phyloP scores from a whole-genome alignment of 352 stramenopile genomes.

The Phytophthora pluvialis region DNA sequence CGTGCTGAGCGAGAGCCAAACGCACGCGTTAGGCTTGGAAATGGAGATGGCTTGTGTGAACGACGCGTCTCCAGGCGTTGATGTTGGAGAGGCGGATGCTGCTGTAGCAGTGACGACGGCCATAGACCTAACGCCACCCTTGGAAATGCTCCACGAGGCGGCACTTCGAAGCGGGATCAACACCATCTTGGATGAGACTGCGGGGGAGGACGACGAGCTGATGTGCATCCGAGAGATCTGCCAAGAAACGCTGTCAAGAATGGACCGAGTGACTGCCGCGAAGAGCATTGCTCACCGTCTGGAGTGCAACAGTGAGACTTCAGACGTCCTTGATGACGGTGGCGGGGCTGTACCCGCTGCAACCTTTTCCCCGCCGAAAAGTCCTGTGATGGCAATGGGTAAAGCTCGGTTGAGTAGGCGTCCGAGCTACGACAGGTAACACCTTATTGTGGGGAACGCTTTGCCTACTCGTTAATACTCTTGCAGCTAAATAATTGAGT shows the following conservation, averaged over 20 bases:
- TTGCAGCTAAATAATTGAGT: conserved; percentile 1
- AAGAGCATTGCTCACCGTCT: conserved; percentile 17
- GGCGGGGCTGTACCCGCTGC: conserved; percentile 3
- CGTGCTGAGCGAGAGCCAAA: conserved; percentile 24
- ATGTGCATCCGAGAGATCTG: conserved; percentile 74
- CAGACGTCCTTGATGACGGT: conserved; percentile 3
- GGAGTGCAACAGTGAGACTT: not conserved
- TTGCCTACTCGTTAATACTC: not conserved
- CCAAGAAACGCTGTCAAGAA: conserved; percentile 48
- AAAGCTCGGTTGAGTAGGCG: conserved; percentile 47
- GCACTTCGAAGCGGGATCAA: conserved; percentile 53
- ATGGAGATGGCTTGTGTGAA: conserved; percentile 20
- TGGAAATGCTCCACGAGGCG: conserved; percentile 35
- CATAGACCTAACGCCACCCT: not conserved
- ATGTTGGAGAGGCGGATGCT: not conserved
- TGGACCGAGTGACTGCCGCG: conserved; percentile 21
- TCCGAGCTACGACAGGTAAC: conserved; percentile 42
- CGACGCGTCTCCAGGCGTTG: not conserved
- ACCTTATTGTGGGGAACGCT: not conserved
- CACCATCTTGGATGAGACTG: conserved; percentile 60
- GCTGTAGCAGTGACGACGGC: not conserved
- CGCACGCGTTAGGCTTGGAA: conserved; percentile 27
- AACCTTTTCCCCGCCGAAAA: conserved; percentile 45
- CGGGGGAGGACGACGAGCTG: conserved; percentile 50
- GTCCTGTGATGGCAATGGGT: conserved; percentile 47